Conservation (phyloP, 805 yeast species). For the Lipomyces sp. region DNA sequence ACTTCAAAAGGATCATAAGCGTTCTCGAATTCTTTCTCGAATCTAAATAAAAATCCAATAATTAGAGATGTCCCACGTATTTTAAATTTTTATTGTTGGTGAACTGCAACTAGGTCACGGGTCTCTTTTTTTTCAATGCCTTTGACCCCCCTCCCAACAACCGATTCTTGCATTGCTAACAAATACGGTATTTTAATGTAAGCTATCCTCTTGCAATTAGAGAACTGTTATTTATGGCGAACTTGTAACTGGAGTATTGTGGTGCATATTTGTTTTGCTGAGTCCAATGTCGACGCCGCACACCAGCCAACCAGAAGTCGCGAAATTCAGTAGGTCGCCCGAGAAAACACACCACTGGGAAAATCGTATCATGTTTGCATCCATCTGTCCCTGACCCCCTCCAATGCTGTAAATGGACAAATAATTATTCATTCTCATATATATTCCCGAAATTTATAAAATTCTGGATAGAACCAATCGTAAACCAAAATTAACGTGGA, state of each 20-base stretch:
- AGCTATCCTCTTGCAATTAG: not conserved
- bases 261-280: not conserved
- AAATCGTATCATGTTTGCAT: not conserved
- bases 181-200: not conserved
- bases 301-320: conserved; percentile 30
- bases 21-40: conserved; percentile 94
- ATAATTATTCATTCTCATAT: no score
- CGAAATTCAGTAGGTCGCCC: conserved; percentile 8
- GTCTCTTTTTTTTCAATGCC: no score
- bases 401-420: no score
- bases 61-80: not conserved
- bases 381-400: no score
- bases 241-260: not conserved
- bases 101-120: not conserved
- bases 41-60: conserved; percentile 52
- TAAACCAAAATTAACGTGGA: not conserved
- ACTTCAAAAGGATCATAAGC: conserved; percentile 88
- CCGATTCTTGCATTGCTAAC: not conserved
- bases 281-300: not conserved
- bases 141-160: no score
- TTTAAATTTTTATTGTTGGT: not conserved
- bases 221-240: not conserved
- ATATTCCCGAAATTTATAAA: not conserved
- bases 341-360: not conserved
- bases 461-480: not conserved